These are phyloP conservation scores for Trichoderma aggressivum DNA, from an alignment of 2,329 filamentous ascomycete genomes.

Conservation along the genomic window DNA sequence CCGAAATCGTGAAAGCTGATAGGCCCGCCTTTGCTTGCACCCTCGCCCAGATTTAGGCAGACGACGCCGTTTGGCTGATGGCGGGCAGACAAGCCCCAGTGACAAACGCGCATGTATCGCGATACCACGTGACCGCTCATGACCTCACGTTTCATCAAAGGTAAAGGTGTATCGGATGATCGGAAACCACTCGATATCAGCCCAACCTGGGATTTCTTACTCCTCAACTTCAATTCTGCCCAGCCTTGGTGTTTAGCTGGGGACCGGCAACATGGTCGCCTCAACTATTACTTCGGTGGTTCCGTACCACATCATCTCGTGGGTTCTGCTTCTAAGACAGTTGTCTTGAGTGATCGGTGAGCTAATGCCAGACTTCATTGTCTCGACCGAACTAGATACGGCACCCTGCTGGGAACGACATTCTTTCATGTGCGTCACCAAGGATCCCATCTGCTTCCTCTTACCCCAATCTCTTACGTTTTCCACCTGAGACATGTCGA, in stretches of 20 bases:
- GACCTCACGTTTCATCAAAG: not conserved
- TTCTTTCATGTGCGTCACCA: conserved; percentile 68
- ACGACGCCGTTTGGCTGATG: conserved; percentile 1
- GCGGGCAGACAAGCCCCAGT: conserved; percentile 1
- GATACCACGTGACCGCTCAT: conserved; percentile 31
- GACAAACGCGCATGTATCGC: conserved; percentile 29
- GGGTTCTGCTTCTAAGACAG: conserved; percentile 28
- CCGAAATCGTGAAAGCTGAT: not conserved
- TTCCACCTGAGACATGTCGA: not conserved
- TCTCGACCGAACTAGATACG: conserved; percentile 58
- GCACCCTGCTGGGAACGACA: conserved; percentile 79
- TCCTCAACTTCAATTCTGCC: not conserved
- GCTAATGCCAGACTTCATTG: not conserved
- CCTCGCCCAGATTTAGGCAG: conserved; percentile 25
- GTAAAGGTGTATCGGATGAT: not conserved
- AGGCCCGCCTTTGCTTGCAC: conserved; percentile 20
- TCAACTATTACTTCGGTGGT: conserved; percentile 60
- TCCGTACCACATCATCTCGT: conserved; percentile 76
- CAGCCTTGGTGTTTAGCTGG: not conserved
- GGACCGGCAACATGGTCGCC: conserved; percentile 39
- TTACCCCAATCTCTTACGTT: not conserved
- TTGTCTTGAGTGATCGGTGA: not conserved
- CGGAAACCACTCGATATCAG: not conserved
- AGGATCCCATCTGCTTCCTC: not conserved
- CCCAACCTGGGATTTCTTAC: not conserved